Base-by-base conservation (phyloP, 345 rosid genomes). In the Gossypium turneri region DNA sequence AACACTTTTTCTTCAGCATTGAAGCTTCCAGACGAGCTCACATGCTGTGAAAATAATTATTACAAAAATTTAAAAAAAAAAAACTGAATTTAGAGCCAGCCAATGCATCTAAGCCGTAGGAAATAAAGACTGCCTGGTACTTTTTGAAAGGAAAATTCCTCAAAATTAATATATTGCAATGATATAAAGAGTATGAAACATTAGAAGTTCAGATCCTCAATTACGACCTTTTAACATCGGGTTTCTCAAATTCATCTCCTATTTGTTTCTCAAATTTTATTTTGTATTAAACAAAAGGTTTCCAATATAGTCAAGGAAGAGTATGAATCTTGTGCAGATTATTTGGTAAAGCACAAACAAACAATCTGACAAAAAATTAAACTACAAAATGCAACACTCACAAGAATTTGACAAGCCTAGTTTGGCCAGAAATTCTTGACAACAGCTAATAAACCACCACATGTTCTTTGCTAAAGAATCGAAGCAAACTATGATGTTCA, bases 51-150 rank as follows among this genome's bases (percentile, higher is more conserved):
- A n/a, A 34, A 19, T 16, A 34, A 34, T 53, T 53, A 34, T 55
- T 47, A 24, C 8, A 29, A 15, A 17, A 17, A 59, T 43, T 52
- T 10, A 43, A 22, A 43, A 41, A 34, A 16, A 50, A 16, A 3
- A 52, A 0, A 52, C 19, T 15, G 56, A 52, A 72, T 25, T 38
- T 22, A 45, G 12, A 43, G 53, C 44, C 10, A 24, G 1, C 0
- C 19, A 43, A 25, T 68, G 44, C 41, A 24, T 67, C 38, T 15
- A 13, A 17, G 2, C 12, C 3, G 13, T 13, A 12, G 48, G 34
- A 71, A 71, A 53, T 34, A n/a, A 8, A 53, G 74, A 70, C 60
- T 20, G 34, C 11, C 17, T 29, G 47, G 73, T 70, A 15, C 34
- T 53, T 27, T 20, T 44, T 53, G 7, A 15, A 55, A 38, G 47